Evolutionary conservation across 371 early-diverging fungal genomes (phyloP), one percentile per base, ranked within the genome.

Genomic region (Apophysomyces trapeziformis): DNA sequence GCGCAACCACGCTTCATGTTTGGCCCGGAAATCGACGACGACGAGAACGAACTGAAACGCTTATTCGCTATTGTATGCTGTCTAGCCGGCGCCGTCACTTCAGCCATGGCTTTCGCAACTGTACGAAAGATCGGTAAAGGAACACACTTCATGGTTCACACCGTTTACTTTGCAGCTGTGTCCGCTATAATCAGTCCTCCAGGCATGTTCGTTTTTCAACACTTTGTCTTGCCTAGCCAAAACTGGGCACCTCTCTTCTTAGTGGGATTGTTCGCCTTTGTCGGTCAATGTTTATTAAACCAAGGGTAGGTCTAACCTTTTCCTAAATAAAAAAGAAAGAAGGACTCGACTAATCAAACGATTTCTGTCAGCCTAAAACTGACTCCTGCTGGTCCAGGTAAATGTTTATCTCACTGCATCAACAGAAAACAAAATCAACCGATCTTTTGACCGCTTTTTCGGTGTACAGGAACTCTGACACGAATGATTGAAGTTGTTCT

Each of bases 401-500:
- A 68, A 65, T 26, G 32, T 26, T 2, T 26, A 26, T 26, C 32
- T 26, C 32, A 26, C 32, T 26, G 32, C 32, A 26, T 26, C 32
- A 26, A 26, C 32, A 26, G 32, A 57, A 18, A 12, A 54, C 7
- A n/a, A 37, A 36, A 58, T 47, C 21, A 41, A 14, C 36, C 7
- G n/a, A 58, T n/a, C 9, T 38, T 32, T 18, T 63, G 1, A 45
- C 57, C 8, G 6, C 58, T 37, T 54, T 26, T 45, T 46, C 36
- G 13, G 21, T 57, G 16, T 18, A 44, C 57, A 68, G 80, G 78
- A 14, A 89, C 90, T 1, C 61, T 94, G 69, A 90, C 93, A 89
- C 87, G 94, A 59, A 92, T 91, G 78, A 77, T 89, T 58, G 94
- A 95, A 68, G 88, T 95, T 18, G 89, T 93, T 2, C 90, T 92